phyloP scores from a whole-genome alignment of 768 basidiomycete species.

The Tricholoma flavovirens region DNA sequence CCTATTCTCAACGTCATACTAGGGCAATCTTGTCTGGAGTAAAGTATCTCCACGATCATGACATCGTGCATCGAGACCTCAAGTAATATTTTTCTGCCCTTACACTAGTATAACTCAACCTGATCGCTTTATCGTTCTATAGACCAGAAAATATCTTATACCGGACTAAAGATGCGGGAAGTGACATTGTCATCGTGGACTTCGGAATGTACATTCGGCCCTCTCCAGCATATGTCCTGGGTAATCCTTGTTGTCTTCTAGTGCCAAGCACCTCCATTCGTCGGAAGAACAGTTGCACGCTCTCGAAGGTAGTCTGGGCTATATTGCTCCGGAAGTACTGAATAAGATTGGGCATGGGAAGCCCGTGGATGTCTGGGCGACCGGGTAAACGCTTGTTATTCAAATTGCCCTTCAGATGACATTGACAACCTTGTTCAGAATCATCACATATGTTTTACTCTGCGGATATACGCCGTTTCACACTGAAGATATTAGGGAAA shows the following conservation, averaged over 20 bases:
- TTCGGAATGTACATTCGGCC: constrained; percentile 84
- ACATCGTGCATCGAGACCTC: constrained; percentile 94
- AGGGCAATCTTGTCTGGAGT: constrained; percentile 82
- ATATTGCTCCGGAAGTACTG: constrained; percentile 88
- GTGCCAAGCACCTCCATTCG: constrained; percentile 77
- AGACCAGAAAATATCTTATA: constrained; percentile 97
- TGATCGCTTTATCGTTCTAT: neutral
- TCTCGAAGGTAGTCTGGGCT: constrained; percentile 79
- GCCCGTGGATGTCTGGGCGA: constrained; percentile 93
- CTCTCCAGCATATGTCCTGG: neutral
- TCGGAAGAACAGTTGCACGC: constrained; percentile 65
- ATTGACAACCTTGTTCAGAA: constrained; percentile 34
- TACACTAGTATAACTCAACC: neutral
- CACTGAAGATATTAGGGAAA: constrained; percentile 66
- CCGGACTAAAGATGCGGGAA: constrained; percentile 64
- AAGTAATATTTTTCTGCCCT: constrained; percentile 46
- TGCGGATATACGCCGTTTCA: constrained; percentile 97
- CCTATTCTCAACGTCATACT: no score
- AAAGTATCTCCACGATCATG: constrained; percentile 82
- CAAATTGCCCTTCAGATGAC: no score
- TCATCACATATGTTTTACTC: constrained; percentile 92
- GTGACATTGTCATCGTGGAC: constrained; percentile 92
- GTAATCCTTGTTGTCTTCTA: constrained; percentile 20
- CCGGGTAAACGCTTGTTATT: constrained; percentile 52
- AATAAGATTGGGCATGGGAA: constrained; percentile 82